These are phyloP conservation scores for Leishmania braziliensis DNA, from an alignment of 208 protist species.

Conservation along the genomic window DNA sequence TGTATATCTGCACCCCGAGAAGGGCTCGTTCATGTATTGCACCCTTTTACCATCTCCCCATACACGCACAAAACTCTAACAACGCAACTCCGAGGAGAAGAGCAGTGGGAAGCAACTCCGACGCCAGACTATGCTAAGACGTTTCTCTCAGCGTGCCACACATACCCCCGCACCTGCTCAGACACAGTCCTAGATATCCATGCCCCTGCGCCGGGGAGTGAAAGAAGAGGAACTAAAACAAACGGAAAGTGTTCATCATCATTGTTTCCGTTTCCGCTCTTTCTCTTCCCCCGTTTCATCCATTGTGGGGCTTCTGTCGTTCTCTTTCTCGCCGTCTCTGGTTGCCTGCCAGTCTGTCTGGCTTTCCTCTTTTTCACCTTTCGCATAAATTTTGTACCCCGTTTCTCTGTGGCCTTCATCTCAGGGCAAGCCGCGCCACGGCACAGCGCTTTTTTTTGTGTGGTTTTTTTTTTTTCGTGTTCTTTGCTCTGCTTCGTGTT, in stretches of 20 bases:
- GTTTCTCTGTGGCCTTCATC: background rate
- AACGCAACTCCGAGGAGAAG: background rate
- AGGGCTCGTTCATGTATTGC: background rate
- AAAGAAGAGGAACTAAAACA: background rate
- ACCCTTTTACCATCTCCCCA: background rate
- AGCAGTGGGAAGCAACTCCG: background rate
- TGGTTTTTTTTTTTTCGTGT: background rate
- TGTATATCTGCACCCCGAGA: constrained; percentile 13
- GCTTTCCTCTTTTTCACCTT: background rate
- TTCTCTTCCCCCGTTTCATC: background rate
- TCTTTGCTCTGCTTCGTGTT: background rate
- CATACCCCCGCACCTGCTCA: background rate
- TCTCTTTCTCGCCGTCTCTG: background rate
- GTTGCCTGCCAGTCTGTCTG: background rate
- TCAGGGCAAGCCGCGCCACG: background rate
- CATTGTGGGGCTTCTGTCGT: background rate
- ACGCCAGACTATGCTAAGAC: background rate
- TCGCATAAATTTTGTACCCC: background rate
- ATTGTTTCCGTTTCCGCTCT: background rate
- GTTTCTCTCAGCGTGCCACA: background rate
- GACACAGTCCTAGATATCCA: background rate
- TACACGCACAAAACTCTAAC: background rate
- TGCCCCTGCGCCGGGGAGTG: background rate
- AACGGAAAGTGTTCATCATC: background rate
- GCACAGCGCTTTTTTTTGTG: background rate